Base-by-base conservation (phyloP, 345 rosid species). In the Orychophragmus violaceus region DNA sequence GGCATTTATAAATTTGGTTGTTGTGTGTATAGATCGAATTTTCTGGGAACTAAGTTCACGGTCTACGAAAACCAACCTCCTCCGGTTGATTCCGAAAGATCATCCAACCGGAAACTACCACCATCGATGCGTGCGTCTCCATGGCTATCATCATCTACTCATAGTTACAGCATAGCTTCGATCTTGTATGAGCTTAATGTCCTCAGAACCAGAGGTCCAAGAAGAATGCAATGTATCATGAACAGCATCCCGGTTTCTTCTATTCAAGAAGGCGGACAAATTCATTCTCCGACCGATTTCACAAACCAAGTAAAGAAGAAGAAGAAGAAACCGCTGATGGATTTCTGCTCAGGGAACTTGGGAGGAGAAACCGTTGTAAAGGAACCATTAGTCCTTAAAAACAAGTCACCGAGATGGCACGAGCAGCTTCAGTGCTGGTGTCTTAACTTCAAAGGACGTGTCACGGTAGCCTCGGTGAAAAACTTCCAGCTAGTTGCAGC, bases 401-500 rank as follows among this genome's bases (percentile, higher is more conserved):
- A 92, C 74, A 92, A 92, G 75, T 83, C 89, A 2, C 98, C 98
- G 45, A 86, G 98, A 72, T 92, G 98, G 98, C 98, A 92, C 53
- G 98, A 89, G 56, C 98, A 89, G 72, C 78, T 89, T 39, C 98
- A 89, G 52, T 92, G 96, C 69, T 87, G 98, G 98, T 92, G 98
- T 78, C 73, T 92, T 0, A 92, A 89, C 73, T 89, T 89, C 62
- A 92, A 80, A 79, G 98, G 96, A 5, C 88, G 98, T 17, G 98
- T 87, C 3, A 85, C 96, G 0, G 93, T 92, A 23, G 98, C 98
- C 18, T 92, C 98, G 1, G 96, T 92, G 27, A 92, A 92, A 78
- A 92, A 92, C 70, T 92, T 92, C 52, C 98, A 92, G 86, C 78
- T 92, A 59, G 93, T 87, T 16, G 91, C 95, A 28, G 81, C 85